phyloP scores from a whole-genome alignment of 31 red algal genomes.

The Porphyra umbilicalis region DNA sequence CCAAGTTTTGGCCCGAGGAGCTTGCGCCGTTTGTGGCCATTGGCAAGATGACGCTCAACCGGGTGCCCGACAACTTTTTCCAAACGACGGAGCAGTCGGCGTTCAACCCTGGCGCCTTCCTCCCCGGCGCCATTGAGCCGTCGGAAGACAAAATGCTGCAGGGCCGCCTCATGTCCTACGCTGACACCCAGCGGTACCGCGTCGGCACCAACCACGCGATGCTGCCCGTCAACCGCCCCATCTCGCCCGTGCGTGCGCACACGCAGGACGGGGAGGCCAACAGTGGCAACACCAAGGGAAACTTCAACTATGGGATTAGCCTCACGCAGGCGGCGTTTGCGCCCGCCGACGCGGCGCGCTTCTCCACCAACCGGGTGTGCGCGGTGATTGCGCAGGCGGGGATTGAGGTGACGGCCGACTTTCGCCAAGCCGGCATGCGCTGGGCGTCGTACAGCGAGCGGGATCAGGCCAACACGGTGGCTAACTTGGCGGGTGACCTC shows the following conservation, averaged over 20 bases:
- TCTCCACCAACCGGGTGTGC: conserved; percentile 18
- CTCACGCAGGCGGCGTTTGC: conserved; percentile 8
- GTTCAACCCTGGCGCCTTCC: conserved; percentile 69
- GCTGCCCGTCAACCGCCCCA: conserved; percentile 72
- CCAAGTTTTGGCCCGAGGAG: conserved; percentile 67
- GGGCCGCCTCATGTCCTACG: conserved; percentile 70
- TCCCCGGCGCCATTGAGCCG: conserved; percentile 61
- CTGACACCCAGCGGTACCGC: conserved; percentile 74
- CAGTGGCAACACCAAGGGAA: conserved; percentile 42
- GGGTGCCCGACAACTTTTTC: conserved; percentile 61
- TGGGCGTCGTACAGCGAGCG: conserved; percentile 27
- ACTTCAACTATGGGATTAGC: conserved; percentile 67
- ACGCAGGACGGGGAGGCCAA: conserved; percentile 60
- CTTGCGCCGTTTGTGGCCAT: conserved; percentile 45
- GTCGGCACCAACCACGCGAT: conserved; percentile 69
- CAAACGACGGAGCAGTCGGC: conserved; percentile 57
- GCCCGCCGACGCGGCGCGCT: conserved; percentile 4
- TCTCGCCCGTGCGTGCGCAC: conserved; percentile 30
- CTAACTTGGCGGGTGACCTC: conserved; percentile 33
- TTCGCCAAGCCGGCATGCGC: conserved; percentile 52
- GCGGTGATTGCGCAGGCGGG: conserved; percentile 15
- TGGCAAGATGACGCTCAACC: conserved; percentile 52
- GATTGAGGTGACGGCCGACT: conserved; percentile 45
- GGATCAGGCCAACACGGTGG: conserved; percentile 4
- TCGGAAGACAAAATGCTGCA: conserved; percentile 86